These are phyloP conservation scores for Pseudogymnoascus sp. DNA, from an alignment of 2,329 filamentous ascomycete genomes.

Conservation along the genomic window DNA sequence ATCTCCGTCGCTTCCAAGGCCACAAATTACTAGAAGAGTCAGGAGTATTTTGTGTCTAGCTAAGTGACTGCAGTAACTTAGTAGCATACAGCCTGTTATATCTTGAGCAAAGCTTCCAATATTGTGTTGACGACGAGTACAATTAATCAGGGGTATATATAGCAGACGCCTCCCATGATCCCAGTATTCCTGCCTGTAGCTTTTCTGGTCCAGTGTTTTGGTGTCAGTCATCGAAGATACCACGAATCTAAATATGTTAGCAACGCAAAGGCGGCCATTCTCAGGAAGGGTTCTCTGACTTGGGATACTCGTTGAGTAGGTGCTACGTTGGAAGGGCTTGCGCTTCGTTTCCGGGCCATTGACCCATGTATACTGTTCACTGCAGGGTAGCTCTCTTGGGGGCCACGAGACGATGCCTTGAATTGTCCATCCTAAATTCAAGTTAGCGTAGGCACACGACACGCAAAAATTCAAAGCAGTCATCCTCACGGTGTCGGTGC, in stretches of 20 bases:
- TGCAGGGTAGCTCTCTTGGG: conserved; percentile 10
- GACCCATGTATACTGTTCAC: conserved; percentile 10
- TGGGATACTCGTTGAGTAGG: conserved; percentile 70
- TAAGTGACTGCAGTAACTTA: neutral
- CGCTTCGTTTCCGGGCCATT: conserved; percentile 8
- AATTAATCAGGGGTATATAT: neutral
- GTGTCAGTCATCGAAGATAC: conserved; percentile 28
- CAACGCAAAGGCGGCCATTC: conserved; percentile 12
- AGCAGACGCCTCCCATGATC: neutral
- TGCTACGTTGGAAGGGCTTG: conserved; percentile 41
- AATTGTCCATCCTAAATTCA: conserved; percentile 22
- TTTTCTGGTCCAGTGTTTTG: neutral
- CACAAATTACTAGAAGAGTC: neutral
- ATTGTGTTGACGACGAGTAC: neutral
- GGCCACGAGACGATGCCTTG: conserved; percentile 17
- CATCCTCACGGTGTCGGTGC: conserved; percentile 49
- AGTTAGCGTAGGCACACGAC: conserved; percentile 25
- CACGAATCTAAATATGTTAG: conserved; percentile 25
- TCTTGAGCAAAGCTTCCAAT: neutral
- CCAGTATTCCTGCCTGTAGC: neutral
- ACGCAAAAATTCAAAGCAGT: conserved; percentile 1
- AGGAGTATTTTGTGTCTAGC: neutral
- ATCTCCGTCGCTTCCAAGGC: neutral
- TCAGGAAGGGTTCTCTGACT: conserved; percentile 36
- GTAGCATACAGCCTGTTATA: neutral